Base-by-base conservation (phyloP, 2,329 filamentous ascomycete species). In the Thielaviopsis euricoi region DNA sequence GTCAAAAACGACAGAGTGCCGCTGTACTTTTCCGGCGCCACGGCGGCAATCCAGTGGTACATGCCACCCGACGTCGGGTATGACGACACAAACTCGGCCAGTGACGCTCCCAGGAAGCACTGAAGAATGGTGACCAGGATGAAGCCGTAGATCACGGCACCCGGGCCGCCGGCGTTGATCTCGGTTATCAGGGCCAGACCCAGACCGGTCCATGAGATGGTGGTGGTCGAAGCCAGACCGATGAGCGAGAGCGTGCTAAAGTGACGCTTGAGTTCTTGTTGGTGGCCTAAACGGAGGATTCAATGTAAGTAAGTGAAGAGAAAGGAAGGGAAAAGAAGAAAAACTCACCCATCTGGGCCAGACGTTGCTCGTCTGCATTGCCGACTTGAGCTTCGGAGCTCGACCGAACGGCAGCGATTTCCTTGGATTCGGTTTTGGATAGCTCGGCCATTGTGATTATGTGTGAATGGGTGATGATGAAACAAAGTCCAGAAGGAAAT, bases 41-140 rank as follows among this genome's bases (percentile, higher is more conserved):
- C 68, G 0, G 71, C 72, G 6, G 73, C 73, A 46, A 74, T 73
- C 74, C 74, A 76, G 62, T 76, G 74, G 58, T 76, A 77, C 72
- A 75, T 74, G 50, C 74, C 74, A 22, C 74, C 74, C 55, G 72
- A 71, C 10, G 72, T 74, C 3, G 74, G 74, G 59, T 75, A 75
- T 1, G 71, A 71, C 3, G 72, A 75, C 9, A 75, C 73, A 56
- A 77, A 71, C 61, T 77, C 74, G 9, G 72, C 71, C 21, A 76
- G 64, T 0, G 73, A 74, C 3, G 71, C 68, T 29, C 68, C 73
- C 40, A 58, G 48, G 21, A 75, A 76, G 43, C 68, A 71, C 52
- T 75, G 73, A 40, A 76, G 68, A 37, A 75, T 67, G 0, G 72
- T 71, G 19, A 76, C 72, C 2, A 76, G 67, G 56, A 76, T 72